Percentiles rank a stretch among this genome's conserved stretches.
Evolutionary conservation across 345 rosid species (phyloP).

Genomic region (Citrus mangshanensis): DNA sequence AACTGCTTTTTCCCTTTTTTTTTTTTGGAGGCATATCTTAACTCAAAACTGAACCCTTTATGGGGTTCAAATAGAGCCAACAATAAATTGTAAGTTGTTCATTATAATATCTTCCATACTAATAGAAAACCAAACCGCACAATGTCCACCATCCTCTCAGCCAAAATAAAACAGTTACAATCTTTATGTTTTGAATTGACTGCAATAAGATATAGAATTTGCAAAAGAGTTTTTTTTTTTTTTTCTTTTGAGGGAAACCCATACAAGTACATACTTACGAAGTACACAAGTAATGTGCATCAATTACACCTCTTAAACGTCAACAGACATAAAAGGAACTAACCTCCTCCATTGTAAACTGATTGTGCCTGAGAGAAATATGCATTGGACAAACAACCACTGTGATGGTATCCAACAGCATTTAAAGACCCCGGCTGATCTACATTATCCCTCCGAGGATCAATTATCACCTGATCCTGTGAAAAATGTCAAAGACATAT

Average conservation of each 20-base stretch:
- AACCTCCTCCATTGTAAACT: conserved; percentile 46
- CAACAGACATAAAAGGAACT: conserved; percentile 9
- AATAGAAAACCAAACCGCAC: background rate
- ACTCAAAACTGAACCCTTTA: too few relatives aligned
- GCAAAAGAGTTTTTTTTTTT: background rate
- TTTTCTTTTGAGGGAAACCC: background rate
- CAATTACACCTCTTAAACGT: background rate
- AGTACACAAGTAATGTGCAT: background rate
- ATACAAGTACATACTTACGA: background rate
- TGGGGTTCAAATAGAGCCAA: background rate
- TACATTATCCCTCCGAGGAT: conserved; percentile 19
- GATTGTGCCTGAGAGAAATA: conserved; percentile 25
- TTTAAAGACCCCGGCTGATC: conserved; percentile 14
- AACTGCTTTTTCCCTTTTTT: too few relatives aligned
- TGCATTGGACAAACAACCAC: conserved; percentile 22
- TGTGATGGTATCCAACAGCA: conserved; percentile 15
- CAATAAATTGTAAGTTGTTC: background rate
- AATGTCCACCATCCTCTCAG: background rate
- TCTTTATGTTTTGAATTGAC: background rate
- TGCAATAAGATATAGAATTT: background rate
- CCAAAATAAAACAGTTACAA: background rate
- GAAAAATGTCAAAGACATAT: conserved; percentile 19
- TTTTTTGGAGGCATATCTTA: too few relatives aligned
- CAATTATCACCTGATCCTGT: conserved; percentile 28
- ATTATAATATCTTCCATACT: background rate